A percentile compares a stretch with the other conserved stretches of the same genome.
Evolutionary conservation across 2,329 filamentous ascomycete genomes (phyloP).

Genomic region (Chalaropsis thielavioides): DNA sequence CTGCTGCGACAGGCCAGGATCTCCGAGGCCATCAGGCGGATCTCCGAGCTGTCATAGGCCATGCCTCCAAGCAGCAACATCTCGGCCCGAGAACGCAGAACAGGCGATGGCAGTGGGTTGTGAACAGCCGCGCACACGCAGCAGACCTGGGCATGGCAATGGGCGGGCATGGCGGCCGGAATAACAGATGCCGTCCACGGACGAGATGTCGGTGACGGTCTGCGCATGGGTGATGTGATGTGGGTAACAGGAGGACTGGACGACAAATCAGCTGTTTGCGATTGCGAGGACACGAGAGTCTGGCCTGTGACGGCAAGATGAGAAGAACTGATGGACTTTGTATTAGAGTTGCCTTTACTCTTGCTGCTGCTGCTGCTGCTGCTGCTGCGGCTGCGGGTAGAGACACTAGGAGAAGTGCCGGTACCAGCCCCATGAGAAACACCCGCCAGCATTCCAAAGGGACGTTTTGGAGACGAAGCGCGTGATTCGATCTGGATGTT

Average conservation of each 20-base stretch:
- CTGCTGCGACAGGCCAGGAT: constrained; percentile 25
- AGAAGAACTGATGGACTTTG: neutral
- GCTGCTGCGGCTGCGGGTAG: neutral
- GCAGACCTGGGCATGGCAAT: neutral
- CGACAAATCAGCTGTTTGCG: neutral
- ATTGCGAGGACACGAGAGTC: neutral
- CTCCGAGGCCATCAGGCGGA: constrained; percentile 24
- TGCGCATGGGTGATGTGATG: neutral
- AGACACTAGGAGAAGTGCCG: neutral
- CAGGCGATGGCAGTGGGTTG: neutral
- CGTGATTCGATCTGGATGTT: neutral
- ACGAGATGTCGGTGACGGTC: neutral
- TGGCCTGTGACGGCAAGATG: neutral
- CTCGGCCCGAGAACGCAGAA: neutral
- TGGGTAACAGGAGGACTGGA: neutral
- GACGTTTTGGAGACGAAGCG: neutral
- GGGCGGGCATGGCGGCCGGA: neutral
- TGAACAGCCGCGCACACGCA: neutral
- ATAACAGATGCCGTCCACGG: neutral
- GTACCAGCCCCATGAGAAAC: neutral
- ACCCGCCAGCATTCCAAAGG: neutral
- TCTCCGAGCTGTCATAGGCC: constrained; percentile 18
- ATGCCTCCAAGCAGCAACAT: constrained; percentile 4
- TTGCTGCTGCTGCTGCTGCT: neutral
- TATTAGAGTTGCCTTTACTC: neutral